Evolutionary conservation across 1,284 basidiomycete genomes (phyloP).

Genomic region (Cryptococcus depauperatus): DNA sequence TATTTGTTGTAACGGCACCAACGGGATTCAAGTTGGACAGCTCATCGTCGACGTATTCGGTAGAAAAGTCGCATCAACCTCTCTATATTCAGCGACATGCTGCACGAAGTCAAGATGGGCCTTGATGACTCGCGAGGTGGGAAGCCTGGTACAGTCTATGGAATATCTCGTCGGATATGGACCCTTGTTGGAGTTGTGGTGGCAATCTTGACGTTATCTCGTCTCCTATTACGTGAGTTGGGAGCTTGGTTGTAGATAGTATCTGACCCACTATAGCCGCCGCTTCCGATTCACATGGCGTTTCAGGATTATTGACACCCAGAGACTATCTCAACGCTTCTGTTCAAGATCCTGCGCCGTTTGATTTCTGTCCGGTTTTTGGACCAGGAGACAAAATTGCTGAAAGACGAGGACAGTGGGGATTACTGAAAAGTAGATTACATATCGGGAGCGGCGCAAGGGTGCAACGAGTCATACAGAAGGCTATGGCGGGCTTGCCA

Average conservation of each 20-base stretch:
- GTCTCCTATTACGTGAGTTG: slow-evolving; percentile 51
- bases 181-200: slow-evolving; percentile 55
- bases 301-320: slow-evolving; percentile 28
- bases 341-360: slow-evolving; percentile 59
- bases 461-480: slow-evolving; percentile 71
- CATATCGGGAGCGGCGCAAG: slow-evolving; percentile 75
- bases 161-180: slow-evolving; percentile 56
- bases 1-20: no score
- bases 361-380: slow-evolving; percentile 80
- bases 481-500: slow-evolving; percentile 75
- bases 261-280: slow-evolving; percentile 6
- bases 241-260: no score
- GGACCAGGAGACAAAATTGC: slow-evolving; percentile 71
- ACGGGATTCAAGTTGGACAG: no score
- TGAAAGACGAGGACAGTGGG: slow-evolving; percentile 63
- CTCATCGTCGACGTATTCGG: no score
- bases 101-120: slow-evolving; percentile 33
- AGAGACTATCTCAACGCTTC: slow-evolving; percentile 48
- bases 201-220: slow-evolving; percentile 57
- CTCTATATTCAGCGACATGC: slow-evolving; percentile 11
- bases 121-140: slow-evolving; percentile 7
- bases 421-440: slow-evolving; percentile 66
- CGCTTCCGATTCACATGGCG: slow-evolving; percentile 12
- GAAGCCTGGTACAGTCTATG: slow-evolving; percentile 20
- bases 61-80: not conserved